Base-by-base conservation (phyloP, 805 yeast species). In the Ogataea dorogensis region DNA sequence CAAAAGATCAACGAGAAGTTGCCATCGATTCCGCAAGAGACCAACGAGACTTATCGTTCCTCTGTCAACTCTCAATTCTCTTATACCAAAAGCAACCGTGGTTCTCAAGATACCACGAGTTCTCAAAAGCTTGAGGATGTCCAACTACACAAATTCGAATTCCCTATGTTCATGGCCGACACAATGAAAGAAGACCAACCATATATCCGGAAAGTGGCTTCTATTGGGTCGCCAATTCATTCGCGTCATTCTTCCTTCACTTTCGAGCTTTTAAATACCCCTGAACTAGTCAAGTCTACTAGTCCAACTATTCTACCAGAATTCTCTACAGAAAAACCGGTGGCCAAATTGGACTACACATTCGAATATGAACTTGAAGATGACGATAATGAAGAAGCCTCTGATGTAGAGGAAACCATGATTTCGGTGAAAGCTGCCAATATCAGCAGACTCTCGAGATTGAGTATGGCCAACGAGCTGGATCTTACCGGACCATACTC, bases 211-310 rank as follows among this genome's bases (percentile, higher is more conserved):
- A 49, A 50, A 30, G 53, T 51, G 17, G 24, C 48, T 4, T 44
- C 51, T 8, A 28, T 47, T 10, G 50, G 51, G 3, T 51, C 56
- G 3, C 58, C 58, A 10, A 3, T 30, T 10, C 48, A 51, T 28
- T 53, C 56, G n/a, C 49, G 56, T 22, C 29, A 53, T 31, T 53
- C 58, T 2, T 47, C 58, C 16, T 51, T 54, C 42, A 51, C 51
- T 6, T 48, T 50, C 36, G 53, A 53, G 39, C 32, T 51, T 11
- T 33, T 53, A 7, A 32, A 33, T 13, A 43, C 53, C 8, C 53
- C 53, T 3, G 49, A 44, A 12, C 28, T 28, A 25, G 30, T 41
- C 13, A 34, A 28, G 24, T 16, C 28, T 14, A 17, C 33, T 16
- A 26, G 21, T 4, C 15, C 5, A 7, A 7, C 25, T 11, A 8